Percentiles rank a stretch among this genome's conserved stretches.
Evolutionary conservation across 305 asterid species (phyloP).

Genomic region (Fraxinus dipetala): DNA sequence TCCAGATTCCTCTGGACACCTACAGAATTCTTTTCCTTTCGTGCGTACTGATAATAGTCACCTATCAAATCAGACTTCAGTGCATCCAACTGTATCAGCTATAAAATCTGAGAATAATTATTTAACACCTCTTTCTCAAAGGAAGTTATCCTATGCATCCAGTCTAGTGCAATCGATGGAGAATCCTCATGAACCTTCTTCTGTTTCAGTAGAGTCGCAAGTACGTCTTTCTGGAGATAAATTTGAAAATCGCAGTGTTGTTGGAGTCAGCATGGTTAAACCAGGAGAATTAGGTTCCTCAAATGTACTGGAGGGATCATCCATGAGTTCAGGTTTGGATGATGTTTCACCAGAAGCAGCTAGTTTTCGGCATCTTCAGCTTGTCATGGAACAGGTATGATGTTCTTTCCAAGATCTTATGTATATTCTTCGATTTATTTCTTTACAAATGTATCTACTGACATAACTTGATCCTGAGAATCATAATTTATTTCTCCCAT

Average conservation of each 20-base stretch:
- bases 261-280: constrained; percentile 31
- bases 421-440: background rate
- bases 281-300: constrained; percentile 61
- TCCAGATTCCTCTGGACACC: constrained; percentile 36
- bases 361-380: constrained; percentile 87
- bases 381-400: constrained; percentile 50
- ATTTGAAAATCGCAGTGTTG: constrained; percentile 38
- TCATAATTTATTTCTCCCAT: background rate
- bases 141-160: constrained; percentile 49
- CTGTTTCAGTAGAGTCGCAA: constrained; percentile 31
- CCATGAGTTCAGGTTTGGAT: constrained; percentile 48
- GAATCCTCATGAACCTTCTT: constrained; percentile 34
- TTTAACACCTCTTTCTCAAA: constrained; percentile 40
- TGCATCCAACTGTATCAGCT: constrained; percentile 36
- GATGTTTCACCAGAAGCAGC: constrained; percentile 70
- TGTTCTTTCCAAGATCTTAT: background rate
- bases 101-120: constrained; percentile 51
- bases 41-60: constrained; percentile 41
- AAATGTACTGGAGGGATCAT: constrained; percentile 49
- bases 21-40: constrained; percentile 35
- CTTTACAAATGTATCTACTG: background rate
- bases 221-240: constrained; percentile 32
- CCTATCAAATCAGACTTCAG: constrained; percentile 39
- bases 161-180: constrained; percentile 38
- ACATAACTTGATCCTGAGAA: constrained; percentile 4